Percentiles rank a stretch among this genome's conserved stretches.
phyloP scores from a whole-genome alignment of 306 rosid species.

The Quercus agrifolia region DNA sequence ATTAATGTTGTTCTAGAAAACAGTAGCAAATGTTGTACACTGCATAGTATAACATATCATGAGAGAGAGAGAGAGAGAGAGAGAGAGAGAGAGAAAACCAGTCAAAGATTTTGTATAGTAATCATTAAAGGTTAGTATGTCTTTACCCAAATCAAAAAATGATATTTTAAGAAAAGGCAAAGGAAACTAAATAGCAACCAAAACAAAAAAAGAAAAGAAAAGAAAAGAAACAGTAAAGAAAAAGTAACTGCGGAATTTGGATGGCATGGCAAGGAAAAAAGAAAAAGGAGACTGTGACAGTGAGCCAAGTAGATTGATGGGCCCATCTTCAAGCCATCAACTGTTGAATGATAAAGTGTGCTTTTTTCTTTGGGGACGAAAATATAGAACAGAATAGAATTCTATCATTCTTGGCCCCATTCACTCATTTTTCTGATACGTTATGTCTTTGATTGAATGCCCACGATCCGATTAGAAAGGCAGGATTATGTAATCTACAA shows the following conservation, averaged over 20 bases:
- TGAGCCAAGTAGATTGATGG: slow-evolving; percentile 68
- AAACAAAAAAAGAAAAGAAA: background rate
- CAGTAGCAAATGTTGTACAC: background rate
- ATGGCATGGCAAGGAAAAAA: slow-evolving; percentile 49
- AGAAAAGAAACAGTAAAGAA: slow-evolving; percentile 58
- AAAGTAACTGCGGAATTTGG: slow-evolving; percentile 44
- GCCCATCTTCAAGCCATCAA: slow-evolving; percentile 29
- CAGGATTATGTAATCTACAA: background rate
- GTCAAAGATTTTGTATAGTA: slow-evolving; percentile 85
- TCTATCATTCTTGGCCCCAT: slow-evolving; percentile 23
- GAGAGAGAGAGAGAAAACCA: slow-evolving; percentile 18
- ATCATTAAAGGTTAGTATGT: slow-evolving; percentile 64
- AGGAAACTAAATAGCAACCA: slow-evolving; percentile 43
- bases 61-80: background rate
- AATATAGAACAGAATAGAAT: slow-evolving; percentile 11
- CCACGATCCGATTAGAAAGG: background rate
- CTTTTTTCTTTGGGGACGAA: slow-evolving; percentile 38
- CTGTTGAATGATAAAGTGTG: slow-evolving; percentile 58
- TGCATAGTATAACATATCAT: background rate
- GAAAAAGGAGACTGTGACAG: slow-evolving; percentile 59
- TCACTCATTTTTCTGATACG: background rate
- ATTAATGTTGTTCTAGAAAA: too few species aligned
- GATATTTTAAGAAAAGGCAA: slow-evolving; percentile 83
- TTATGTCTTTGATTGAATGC: background rate
- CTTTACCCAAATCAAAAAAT: slow-evolving; percentile 73